Base-by-base conservation (phyloP, 148 eudicot genomes). In the Amaranthus hypochondriacus region DNA sequence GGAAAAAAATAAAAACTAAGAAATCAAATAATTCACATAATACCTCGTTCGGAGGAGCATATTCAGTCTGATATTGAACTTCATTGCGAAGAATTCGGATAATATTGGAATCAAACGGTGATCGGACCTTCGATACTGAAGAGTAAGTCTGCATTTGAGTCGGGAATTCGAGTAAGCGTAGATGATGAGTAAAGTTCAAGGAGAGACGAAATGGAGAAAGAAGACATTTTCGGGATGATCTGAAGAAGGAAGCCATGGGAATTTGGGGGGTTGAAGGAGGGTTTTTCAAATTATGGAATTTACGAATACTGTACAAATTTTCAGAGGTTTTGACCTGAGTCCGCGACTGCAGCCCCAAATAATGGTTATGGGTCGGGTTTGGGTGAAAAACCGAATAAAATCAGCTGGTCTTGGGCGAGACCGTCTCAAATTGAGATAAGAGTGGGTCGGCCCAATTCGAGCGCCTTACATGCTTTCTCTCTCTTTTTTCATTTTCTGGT, bases 41-140 rank as follows among this genome's bases (percentile, higher is more conserved):
- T 75, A 84, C 87, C 83, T 46, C 56, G 64, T 70, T 9, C 48
- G 85, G 87, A 71, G 85, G 87, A 58, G 80, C 77, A 14, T 82
- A 80, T 39, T 85, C 83, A 13, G 60, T 42, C 44, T 85, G 85
- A 28, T 80, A 85, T 21, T 77, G 80, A 39, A 85, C 78, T 74
- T 85, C 87, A 9, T 69, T 72, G 15, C 85, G 81, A 58, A 85
- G 70, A 73, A 82, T 85, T 62, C 87, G 66, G 46, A 82, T 73
- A 56, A 85, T 74, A 65, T 85, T 85, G 9, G 83, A 76, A 61
- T 79, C 79, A 18, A 85, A 85, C 18, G 83, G 87, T 14, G 87
- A 84, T 50, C 66, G 74, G 46, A 18, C 18, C 57, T 56, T 51
- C 52, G 83, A 14, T 47, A 56, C 87, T 39, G 82, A 63, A 52